Percentiles rank a stretch among this genome's conserved stretches.
Evolutionary conservation across 345 rosid species (phyloP).

Genomic region (Hevea brasiliensis): DNA sequence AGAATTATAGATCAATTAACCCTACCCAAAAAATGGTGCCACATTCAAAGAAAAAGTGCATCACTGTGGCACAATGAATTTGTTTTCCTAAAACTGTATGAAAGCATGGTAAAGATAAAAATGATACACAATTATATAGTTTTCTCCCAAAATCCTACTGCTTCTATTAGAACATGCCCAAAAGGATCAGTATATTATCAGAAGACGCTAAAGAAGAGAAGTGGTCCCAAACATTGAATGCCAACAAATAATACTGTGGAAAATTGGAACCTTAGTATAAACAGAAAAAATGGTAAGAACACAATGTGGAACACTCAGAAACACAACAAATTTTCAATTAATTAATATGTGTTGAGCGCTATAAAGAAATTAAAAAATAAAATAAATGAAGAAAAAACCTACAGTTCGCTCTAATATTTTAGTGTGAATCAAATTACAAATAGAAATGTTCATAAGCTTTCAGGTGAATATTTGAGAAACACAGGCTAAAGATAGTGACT

Average conservation of each 20-base stretch:
- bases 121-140: neutral
- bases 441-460: neutral
- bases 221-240: too few species aligned
- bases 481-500: slow-evolving; percentile 24
- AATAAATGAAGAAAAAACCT: neutral
- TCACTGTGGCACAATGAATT: neutral
- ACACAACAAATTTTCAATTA: neutral
- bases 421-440: neutral
- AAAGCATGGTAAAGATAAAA: neutral
- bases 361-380: neutral
- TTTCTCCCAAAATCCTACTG: neutral
- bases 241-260: too few species aligned
- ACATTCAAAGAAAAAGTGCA: neutral
- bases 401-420: neutral
- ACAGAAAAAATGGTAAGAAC: neutral
- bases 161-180: neutral
- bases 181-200: neutral
- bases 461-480: neutral
- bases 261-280: neutral
- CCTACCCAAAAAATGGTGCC: neutral
- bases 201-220: neutral
- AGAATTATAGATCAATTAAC: neutral
- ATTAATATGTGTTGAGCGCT: neutral
- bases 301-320: neutral
- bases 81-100: neutral